Percentiles rank a stretch among this genome's conserved stretches.
phyloP scores from a whole-genome alignment of 2,329 filamentous ascomycete species.

The Myrmaecium sp. region DNA sequence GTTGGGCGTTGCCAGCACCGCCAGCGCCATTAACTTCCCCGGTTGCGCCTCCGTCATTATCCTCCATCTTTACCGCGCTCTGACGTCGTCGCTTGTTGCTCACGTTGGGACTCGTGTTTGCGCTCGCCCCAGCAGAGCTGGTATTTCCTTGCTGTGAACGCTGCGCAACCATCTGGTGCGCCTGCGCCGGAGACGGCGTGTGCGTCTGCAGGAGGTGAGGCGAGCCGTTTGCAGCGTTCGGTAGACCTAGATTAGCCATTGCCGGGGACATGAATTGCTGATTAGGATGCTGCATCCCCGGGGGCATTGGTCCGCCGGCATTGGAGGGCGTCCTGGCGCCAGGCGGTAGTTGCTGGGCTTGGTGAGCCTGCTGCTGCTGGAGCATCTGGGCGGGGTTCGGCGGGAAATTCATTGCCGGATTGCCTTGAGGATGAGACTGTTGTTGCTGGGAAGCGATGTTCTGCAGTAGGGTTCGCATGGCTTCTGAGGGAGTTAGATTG shows the following conservation, averaged over 20 bases:
- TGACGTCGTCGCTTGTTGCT: slow-evolving; percentile 41
- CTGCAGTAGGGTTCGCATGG: slow-evolving; percentile 35
- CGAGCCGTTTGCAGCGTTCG: slow-evolving; percentile 32
- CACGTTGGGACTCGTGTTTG: slow-evolving; percentile 46
- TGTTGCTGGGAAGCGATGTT: slow-evolving; percentile 19
- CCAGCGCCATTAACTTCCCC: slow-evolving; percentile 13
- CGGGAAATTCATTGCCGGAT: slow-evolving; percentile 7
- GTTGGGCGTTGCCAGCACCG: slow-evolving; percentile 12
- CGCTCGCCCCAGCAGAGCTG: slow-evolving; percentile 35
- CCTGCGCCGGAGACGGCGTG: slow-evolving; percentile 28
- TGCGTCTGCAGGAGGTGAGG: slow-evolving; percentile 25
- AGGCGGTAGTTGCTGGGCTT: slow-evolving; percentile 10
- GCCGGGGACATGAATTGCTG: slow-evolving; percentile 40
- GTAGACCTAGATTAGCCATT: slow-evolving; percentile 35
- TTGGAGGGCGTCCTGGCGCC: slow-evolving; percentile 15
- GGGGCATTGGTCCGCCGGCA: slow-evolving; percentile 8
- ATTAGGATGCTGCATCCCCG: slow-evolving; percentile 11
- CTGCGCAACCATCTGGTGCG: slow-evolving; percentile 37
- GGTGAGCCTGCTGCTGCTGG: slow-evolving; percentile 10
- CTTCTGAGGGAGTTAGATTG: slow-evolving; percentile 35
- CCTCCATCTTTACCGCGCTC: slow-evolving; percentile 43
- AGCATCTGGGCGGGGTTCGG: slow-evolving; percentile 11
- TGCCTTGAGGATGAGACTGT: slow-evolving; percentile 9
- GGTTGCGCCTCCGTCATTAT: slow-evolving; percentile 28
- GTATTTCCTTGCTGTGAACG: slow-evolving; percentile 40